phyloP scores from a whole-genome alignment of 768 basidiomycete species.

The Xerocomus brunneocitrinus region DNA sequence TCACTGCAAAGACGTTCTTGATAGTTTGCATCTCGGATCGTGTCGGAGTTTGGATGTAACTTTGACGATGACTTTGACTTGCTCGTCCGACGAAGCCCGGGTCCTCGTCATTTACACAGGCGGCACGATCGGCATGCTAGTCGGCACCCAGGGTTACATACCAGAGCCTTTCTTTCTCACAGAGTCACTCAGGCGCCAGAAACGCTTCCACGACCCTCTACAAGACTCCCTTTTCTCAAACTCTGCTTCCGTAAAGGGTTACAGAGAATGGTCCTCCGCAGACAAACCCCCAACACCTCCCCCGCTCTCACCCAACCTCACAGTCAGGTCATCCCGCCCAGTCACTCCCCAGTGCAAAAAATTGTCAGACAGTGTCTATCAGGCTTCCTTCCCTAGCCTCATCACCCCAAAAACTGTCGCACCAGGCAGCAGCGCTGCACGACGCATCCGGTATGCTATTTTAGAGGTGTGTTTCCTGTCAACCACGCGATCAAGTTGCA shows the following conservation, averaged over 20 bases:
- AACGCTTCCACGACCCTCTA: slow-evolving; percentile 87
- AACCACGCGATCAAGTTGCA: background rate
- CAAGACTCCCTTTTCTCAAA: slow-evolving; percentile 85
- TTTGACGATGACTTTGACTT: slow-evolving; percentile 4
- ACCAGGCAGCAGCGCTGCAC: slow-evolving; percentile 55
- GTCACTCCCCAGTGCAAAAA: slow-evolving; percentile 41
- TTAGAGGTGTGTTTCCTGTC: slow-evolving; percentile 54
- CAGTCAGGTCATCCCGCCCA: slow-evolving; percentile 67
- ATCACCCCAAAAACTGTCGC: slow-evolving; percentile 72
- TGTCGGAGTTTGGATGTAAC: slow-evolving; percentile 2
- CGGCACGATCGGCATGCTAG: slow-evolving; percentile 88
- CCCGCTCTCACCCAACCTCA: slow-evolving; percentile 34
- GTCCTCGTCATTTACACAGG: slow-evolving; percentile 89
- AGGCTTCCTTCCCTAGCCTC: slow-evolving; percentile 68
- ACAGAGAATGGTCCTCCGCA: slow-evolving; percentile 65
- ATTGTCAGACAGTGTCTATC: slow-evolving; percentile 61
- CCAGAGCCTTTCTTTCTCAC: slow-evolving; percentile 87
- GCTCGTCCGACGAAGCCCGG: slow-evolving; percentile 60
- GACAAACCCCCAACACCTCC: slow-evolving; percentile 3
- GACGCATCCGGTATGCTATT: slow-evolving; percentile 81
- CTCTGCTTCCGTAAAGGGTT: slow-evolving; percentile 72
- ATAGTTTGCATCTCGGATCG: slow-evolving; percentile 24
- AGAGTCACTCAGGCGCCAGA: slow-evolving; percentile 75
- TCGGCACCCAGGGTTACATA: slow-evolving; percentile 70
- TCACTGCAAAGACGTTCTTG: slow-evolving; percentile 25